phyloP scores from a whole-genome alignment of 257 asterid species.

The Plectranthus barbatus region DNA sequence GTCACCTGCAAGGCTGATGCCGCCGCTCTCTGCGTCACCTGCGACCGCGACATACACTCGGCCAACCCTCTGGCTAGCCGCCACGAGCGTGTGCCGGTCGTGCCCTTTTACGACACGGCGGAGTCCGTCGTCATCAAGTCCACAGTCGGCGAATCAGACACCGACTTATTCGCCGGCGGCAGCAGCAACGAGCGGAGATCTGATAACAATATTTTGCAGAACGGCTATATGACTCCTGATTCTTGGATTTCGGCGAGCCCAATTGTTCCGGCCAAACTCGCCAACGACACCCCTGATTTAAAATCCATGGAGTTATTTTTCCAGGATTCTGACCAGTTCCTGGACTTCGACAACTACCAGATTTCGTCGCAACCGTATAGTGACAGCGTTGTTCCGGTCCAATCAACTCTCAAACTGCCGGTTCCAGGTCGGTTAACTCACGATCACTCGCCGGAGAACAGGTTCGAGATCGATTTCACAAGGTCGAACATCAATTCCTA shows the following conservation, averaged over 20 bases:
- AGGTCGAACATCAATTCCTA: constrained; percentile 43
- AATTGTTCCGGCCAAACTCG: constrained; percentile 16
- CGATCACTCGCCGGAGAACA: constrained; percentile 37
- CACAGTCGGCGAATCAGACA: constrained; percentile 13
- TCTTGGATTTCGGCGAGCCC: constrained; percentile 35
- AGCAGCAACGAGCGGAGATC: neutral
- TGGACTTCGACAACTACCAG: constrained; percentile 52
- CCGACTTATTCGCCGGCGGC: neutral
- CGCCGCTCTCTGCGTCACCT: constrained; percentile 63
- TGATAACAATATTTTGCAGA: neutral
- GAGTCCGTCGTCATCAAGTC: constrained; percentile 49
- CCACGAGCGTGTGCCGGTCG: constrained; percentile 62
- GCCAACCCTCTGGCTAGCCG: constrained; percentile 78
- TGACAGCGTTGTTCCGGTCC: constrained; percentile 83
- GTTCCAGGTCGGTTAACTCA: constrained; percentile 14
- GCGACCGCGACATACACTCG: constrained; percentile 74
- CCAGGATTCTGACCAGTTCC: constrained; percentile 46
- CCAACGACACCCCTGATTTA: constrained; percentile 24
- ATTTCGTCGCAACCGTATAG: constrained; percentile 25
- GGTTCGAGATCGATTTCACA: constrained; percentile 59
- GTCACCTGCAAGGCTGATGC: too few relatives aligned
- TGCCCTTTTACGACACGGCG: constrained; percentile 63
- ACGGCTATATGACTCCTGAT: constrained; percentile 8
- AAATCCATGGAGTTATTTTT: constrained; percentile 51
- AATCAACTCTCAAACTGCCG: constrained; percentile 27